Conservation (phyloP, 1,284 basidiomycete species). For the Tremellales sp. region DNA sequence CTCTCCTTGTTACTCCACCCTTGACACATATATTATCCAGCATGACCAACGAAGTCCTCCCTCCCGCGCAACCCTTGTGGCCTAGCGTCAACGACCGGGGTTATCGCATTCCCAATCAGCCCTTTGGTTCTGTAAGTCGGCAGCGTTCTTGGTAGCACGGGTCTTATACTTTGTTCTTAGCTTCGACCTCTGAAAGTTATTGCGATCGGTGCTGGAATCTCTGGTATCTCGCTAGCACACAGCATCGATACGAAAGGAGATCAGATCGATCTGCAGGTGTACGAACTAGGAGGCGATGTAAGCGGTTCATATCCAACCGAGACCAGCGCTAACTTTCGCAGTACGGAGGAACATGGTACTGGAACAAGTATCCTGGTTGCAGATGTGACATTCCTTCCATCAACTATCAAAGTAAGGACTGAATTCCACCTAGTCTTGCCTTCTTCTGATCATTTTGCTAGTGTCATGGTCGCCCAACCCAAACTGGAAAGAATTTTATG, state of each 20-base stretch:
- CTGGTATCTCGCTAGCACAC: slow-evolving; percentile 22
- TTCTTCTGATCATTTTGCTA: background rate
- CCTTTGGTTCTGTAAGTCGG: slow-evolving; percentile 14
- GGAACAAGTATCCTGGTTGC: slow-evolving; percentile 33
- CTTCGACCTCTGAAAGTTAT: slow-evolving; percentile 17
- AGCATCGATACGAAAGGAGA: slow-evolving; percentile 12
- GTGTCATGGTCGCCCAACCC: slow-evolving; percentile 24
- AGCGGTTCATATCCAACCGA: background rate
- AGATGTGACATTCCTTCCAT: slow-evolving; percentile 35
- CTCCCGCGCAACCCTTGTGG: slow-evolving; percentile 5
- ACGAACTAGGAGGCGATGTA: slow-evolving; percentile 19
- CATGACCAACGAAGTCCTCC: too few species aligned
- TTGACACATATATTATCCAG: too few species aligned
- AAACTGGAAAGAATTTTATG: slow-evolving; percentile 27
- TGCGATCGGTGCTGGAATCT: slow-evolving; percentile 22
- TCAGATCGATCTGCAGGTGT: slow-evolving; percentile 20
- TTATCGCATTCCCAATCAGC: slow-evolving; percentile 21
- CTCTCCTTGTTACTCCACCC: too few species aligned
- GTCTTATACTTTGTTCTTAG: background rate
- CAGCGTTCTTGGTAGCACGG: background rate
- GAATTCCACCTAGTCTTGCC: background rate
- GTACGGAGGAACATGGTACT: slow-evolving; percentile 28
- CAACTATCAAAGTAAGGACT: slow-evolving; percentile 26
- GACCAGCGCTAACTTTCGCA: background rate
- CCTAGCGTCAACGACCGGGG: slow-evolving; percentile 16